A percentile compares a stretch with the other conserved stretches of the same genome.
These are phyloP conservation scores for Termitomyces sp. DNA, from an alignment of 768 basidiomycete species.

Conservation along the genomic window DNA sequence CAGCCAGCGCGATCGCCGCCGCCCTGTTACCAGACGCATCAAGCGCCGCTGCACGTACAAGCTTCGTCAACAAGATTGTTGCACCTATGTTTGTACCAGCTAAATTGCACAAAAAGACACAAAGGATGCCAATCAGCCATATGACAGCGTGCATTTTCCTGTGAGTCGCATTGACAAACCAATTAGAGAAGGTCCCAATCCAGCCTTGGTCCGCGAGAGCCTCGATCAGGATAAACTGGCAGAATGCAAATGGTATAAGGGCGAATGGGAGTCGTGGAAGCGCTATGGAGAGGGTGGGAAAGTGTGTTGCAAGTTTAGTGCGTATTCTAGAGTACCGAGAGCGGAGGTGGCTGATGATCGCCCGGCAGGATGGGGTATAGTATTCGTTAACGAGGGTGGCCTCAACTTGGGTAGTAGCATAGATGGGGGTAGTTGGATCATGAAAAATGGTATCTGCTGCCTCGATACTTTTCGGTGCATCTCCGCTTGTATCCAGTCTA, in stretches of 20 bases:
- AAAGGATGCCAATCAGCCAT: slow-evolving; percentile 65
- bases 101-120: slow-evolving; percentile 73
- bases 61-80: slow-evolving; percentile 82
- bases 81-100: slow-evolving; percentile 90
- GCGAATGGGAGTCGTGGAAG: slow-evolving; percentile 70
- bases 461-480: neutral
- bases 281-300: slow-evolving; percentile 68
- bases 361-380: neutral
- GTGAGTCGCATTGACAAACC: slow-evolving; percentile 47
- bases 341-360: slow-evolving; percentile 1
- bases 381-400: slow-evolving; percentile 2
- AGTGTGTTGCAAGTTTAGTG: slow-evolving; percentile 27
- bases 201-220: slow-evolving; percentile 78
- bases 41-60: slow-evolving; percentile 50
- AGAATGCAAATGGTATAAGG: slow-evolving; percentile 87
- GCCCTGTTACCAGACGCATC: slow-evolving; percentile 35
- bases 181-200: slow-evolving; percentile 75
- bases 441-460: slow-evolving; percentile 2
- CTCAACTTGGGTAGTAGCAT: neutral
- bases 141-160: slow-evolving; percentile 43
- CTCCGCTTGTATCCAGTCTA: neutral
- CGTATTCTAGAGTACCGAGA: slow-evolving; percentile 5
- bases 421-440: slow-evolving; percentile 8
- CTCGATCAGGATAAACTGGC: slow-evolving; percentile 92
- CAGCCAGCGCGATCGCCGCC: slow-evolving; percentile 69